Percentiles rank a stretch among this genome's conserved stretches.
phyloP scores from a whole-genome alignment of 1,284 basidiomycete genomes.

The Tylopilus orsonianus region DNA sequence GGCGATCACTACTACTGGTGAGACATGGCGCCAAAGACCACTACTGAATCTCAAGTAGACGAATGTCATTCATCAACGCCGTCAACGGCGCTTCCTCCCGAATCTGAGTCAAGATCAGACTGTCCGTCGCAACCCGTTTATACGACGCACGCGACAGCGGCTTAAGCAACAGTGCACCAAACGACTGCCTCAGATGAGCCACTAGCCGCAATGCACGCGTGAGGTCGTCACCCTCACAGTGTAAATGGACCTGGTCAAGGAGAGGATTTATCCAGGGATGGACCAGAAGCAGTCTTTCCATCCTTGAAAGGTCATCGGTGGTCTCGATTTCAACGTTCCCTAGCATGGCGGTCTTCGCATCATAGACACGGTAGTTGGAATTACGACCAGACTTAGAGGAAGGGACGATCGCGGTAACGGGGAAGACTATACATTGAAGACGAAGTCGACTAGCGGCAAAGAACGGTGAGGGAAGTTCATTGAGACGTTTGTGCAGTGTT shows the following conservation, averaged over 20 bases:
- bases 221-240: neutral
- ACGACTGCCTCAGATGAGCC: neutral
- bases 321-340: neutral
- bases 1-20: too few species aligned
- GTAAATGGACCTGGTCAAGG: too few species aligned
- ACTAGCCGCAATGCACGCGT: neutral
- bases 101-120: neutral
- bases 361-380: neutral
- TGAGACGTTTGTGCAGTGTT: neutral
- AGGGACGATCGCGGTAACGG: neutral
- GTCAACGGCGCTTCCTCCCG: neutral
- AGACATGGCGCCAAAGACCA: too few species aligned
- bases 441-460: neutral
- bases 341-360: neutral
- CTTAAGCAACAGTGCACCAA: neutral
- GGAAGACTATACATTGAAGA: neutral
- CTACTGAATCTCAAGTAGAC: neutral
- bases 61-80: neutral
- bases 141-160: neutral
- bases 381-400: neutral
- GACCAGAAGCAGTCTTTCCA: neutral
- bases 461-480: neutral
- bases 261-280: too few species aligned
- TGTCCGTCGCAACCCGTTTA: neutral
- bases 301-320: neutral